Conservation (phyloP, 2,329 filamentous ascomycete genomes). For the Calonectria henricotiae region DNA sequence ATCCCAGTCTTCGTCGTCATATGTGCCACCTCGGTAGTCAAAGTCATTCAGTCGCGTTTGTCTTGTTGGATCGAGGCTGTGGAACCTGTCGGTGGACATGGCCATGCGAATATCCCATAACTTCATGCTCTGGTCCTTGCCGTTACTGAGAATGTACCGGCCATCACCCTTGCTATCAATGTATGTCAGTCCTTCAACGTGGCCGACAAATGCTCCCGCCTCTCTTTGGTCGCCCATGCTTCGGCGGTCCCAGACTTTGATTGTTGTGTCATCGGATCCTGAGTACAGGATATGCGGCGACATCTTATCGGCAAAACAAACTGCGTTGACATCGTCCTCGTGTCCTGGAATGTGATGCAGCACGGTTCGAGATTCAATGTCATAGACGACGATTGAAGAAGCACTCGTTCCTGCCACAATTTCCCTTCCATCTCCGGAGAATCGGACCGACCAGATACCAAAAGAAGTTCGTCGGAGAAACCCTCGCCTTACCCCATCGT, state of each 20-base stretch:
- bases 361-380: constrained; percentile 85
- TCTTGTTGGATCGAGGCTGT: constrained; percentile 69
- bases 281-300: constrained; percentile 97
- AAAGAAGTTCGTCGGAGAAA: constrained; percentile 59
- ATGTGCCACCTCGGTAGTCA: constrained; percentile 82
- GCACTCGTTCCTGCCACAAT: constrained; percentile 91
- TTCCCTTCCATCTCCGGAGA: constrained; percentile 92
- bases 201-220: constrained; percentile 77
- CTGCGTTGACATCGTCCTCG: constrained; percentile 92
- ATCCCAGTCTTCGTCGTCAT: constrained; percentile 75
- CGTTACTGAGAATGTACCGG: constrained; percentile 91
- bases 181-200: constrained; percentile 78
- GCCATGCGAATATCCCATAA: constrained; percentile 96
- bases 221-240: constrained; percentile 89
- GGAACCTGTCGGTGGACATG: constrained; percentile 80
- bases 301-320: constrained; percentile 91
- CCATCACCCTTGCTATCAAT: constrained; percentile 81
- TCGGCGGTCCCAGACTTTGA: constrained; percentile 97
- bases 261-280: constrained; percentile 92
- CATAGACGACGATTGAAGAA: constrained; percentile 88
- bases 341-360: constrained; percentile 86
- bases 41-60: constrained; percentile 74
- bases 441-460: constrained; percentile 91
- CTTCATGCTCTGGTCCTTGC: constrained; percentile 97
- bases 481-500: constrained; percentile 53